Percentiles rank a stretch among this genome's conserved stretches.
Evolutionary conservation across 2,329 filamentous ascomycete genomes (phyloP).

Genomic region (Claviceps sp.): DNA sequence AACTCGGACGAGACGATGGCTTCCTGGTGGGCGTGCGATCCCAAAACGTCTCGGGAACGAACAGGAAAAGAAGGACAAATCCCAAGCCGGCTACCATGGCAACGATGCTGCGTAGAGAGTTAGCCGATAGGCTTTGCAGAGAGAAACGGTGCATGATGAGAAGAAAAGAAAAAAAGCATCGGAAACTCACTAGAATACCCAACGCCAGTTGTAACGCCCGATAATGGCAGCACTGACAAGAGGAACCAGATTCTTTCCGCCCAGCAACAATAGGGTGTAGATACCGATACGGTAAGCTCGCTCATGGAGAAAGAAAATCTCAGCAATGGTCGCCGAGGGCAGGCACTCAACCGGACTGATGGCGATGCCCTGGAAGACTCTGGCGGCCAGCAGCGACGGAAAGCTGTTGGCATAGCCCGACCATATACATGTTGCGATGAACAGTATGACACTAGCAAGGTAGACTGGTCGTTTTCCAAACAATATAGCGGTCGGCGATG

Average conservation of each 20-base stretch:
- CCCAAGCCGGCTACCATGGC: constrained; percentile 65
- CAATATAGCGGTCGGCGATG: constrained; percentile 81
- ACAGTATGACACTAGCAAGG: constrained; percentile 61
- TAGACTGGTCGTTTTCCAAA: constrained; percentile 89
- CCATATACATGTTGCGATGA: constrained; percentile 68
- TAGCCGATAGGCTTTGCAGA: not conserved
- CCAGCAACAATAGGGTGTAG: constrained; percentile 77
- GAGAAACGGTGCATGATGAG: not conserved
- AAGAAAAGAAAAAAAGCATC: not conserved
- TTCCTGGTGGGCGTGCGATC: constrained; percentile 55
- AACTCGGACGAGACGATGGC: constrained; percentile 26
- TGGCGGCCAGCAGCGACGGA: constrained; percentile 62
- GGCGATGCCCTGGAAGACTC: constrained; percentile 77
- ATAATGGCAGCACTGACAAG: constrained; percentile 80
- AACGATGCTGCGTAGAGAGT: constrained; percentile 50
- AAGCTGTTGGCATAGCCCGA: constrained; percentile 76
- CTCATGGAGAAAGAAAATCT: constrained; percentile 94
- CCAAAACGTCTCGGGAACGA: constrained; percentile 94
- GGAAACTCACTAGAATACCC: constrained; percentile 64
- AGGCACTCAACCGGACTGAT: constrained; percentile 86
- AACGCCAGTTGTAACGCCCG: constrained; percentile 65
- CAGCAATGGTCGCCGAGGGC: constrained; percentile 84
- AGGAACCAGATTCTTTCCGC: constrained; percentile 83
- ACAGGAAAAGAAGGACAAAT: constrained; percentile 64
- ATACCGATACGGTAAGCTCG: constrained; percentile 86